These are phyloP conservation scores for Syzygium syzygioides DNA, from an alignment of 441 rosid genomes.

Conservation along the genomic window DNA sequence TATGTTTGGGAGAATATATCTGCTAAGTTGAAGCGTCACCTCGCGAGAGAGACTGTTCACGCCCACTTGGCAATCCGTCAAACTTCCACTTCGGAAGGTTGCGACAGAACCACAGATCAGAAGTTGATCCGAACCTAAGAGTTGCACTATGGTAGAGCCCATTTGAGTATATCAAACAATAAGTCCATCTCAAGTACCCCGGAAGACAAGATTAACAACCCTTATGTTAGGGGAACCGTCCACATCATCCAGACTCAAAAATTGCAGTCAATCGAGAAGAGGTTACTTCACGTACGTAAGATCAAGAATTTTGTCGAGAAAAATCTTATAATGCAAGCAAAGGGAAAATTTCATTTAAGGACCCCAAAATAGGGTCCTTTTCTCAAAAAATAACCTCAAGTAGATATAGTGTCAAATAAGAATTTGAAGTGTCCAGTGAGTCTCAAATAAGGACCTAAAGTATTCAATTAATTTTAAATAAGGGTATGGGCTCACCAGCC, in stretches of 20 bases:
- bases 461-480: no score
- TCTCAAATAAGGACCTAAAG: no score
- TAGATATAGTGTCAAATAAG: no score
- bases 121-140: not conserved
- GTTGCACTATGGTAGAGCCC: not conserved
- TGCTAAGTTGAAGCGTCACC: not conserved
- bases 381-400: no score
- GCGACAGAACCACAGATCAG: not conserved
- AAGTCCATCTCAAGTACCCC: not conserved
- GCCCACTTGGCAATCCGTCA: not conserved
- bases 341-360: no score
- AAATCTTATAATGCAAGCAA: not conserved
- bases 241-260: not conserved
- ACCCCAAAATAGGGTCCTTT: no score
- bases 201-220: not conserved
- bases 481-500: no score
- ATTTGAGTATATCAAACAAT: not conserved
- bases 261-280: not conserved
- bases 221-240: not conserved
- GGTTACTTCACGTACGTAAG: accelerated
- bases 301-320: not conserved
- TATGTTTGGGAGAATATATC: not conserved
- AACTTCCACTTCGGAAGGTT: not conserved
- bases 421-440: no score
- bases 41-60: accelerated